These are phyloP conservation scores for Pterothamnion heteromorphum DNA, from an alignment of 31 red algal genomes.

Conservation along the genomic window DNA sequence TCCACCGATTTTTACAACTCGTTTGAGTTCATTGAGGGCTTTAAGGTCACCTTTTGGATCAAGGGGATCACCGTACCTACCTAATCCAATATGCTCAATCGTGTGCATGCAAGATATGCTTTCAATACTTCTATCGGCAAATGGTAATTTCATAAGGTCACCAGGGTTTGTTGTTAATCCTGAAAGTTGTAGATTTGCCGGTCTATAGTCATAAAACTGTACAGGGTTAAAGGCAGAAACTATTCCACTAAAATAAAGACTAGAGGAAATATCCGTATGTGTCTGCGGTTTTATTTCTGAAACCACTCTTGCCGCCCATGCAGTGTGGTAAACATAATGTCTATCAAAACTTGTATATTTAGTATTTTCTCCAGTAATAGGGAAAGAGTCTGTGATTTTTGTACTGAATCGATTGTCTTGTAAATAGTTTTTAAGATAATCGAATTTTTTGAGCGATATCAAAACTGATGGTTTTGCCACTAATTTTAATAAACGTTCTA, in stretches of 20 bases:
- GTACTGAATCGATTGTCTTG: too few species aligned
- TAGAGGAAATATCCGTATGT: neutral
- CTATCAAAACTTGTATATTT: neutral
- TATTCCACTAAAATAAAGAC: neutral
- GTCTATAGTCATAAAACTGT: constrained; percentile 7
- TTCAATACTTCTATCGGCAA: neutral
- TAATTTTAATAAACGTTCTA: too few species aligned
- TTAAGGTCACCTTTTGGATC: neutral
- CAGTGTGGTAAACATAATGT: constrained; percentile 6
- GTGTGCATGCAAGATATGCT: neutral
- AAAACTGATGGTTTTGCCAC: too few species aligned
- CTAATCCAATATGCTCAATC: constrained; percentile 6
- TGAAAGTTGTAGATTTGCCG: neutral
- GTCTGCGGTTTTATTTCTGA: neutral
- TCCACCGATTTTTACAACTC: neutral
- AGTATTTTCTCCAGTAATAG: too few species aligned
- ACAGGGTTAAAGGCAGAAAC: neutral
- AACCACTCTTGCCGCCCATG: neutral
- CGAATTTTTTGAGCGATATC: too few species aligned
- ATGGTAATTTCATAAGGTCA: neutral
- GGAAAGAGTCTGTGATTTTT: too few species aligned
- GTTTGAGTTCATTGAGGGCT: neutral
- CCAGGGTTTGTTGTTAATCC: neutral
- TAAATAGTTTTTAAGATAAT: too few species aligned
- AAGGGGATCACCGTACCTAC: neutral